Evolutionary conservation across 1,139 yeast genomes (phyloP).

Genomic region (Geotrichum aggregatum): DNA sequence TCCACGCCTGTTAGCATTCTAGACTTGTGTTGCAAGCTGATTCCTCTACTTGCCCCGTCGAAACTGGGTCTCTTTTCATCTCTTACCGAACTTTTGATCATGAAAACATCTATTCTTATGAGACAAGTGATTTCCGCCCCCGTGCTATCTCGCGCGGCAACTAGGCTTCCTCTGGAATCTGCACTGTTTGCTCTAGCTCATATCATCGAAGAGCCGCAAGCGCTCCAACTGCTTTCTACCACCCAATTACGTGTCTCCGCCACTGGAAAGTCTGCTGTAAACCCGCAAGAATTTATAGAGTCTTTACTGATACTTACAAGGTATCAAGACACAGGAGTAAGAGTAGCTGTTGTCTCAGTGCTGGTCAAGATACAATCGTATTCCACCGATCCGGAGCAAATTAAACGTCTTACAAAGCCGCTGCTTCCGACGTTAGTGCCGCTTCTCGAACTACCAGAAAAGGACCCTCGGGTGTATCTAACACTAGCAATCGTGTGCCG

Average conservation of each 20-base stretch:
- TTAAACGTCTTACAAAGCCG: conserved; percentile 29
- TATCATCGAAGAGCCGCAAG: conserved; percentile 25
- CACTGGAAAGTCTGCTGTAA: conserved; percentile 17
- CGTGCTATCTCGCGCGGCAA: conserved; percentile 9
- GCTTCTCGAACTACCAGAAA: conserved; percentile 27
- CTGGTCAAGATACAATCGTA: conserved; percentile 33
- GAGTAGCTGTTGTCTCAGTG: conserved; percentile 36
- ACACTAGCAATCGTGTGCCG: conserved; percentile 36
- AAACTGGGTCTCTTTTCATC: conserved; percentile 21
- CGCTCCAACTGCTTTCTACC: conserved; percentile 21
- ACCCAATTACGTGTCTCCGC: conserved; percentile 14
- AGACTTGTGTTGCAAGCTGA: conserved; percentile 28
- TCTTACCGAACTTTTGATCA: conserved; percentile 24
- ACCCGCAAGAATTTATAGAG: conserved; percentile 26
- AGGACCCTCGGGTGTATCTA: conserved; percentile 32
- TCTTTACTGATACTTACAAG: conserved; percentile 32
- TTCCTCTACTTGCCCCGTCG: conserved; percentile 30
- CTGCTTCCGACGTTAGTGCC: conserved; percentile 39
- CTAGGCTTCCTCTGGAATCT: conserved; percentile 26
- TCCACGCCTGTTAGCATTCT: conserved; percentile 24
- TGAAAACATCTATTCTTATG: conserved; percentile 24
- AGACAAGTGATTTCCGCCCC: conserved; percentile 3
- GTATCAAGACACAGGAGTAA: conserved; percentile 29
- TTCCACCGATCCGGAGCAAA: conserved; percentile 27
- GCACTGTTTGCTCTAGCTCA: conserved; percentile 34